phyloP scores from a whole-genome alignment of 1,284 basidiomycete genomes.

The Puccinia brachypodii region DNA sequence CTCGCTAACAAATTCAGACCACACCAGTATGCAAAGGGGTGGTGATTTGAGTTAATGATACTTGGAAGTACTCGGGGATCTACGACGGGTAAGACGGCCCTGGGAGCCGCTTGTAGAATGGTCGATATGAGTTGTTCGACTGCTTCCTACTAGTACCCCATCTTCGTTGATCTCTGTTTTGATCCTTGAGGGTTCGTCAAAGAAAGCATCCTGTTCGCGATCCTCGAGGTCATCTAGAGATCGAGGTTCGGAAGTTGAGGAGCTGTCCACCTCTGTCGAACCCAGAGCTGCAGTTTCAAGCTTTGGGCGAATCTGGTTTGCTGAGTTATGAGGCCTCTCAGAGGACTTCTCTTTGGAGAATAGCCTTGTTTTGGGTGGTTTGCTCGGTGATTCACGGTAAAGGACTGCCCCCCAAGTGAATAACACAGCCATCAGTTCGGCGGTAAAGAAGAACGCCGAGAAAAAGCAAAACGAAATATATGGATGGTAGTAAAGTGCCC shows the following conservation, averaged over 20 bases:
- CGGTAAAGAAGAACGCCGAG: conserved; percentile 37
- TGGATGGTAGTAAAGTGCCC: conserved; percentile 42
- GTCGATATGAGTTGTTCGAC: conserved; percentile 2
- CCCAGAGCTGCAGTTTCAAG: neutral
- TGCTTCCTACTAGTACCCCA: conserved; percentile 16
- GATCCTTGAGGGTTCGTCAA: neutral
- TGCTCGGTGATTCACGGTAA: neutral
- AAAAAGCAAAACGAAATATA: conserved; percentile 41
- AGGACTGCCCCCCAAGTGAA: conserved; percentile 28
- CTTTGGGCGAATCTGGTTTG: neutral
- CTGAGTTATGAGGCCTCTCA: neutral
- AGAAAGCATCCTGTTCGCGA: neutral
- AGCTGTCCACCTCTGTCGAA: conserved; percentile 8
- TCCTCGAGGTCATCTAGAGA: neutral
- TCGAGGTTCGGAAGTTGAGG: conserved; percentile 16
- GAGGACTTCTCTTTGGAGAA: conserved; percentile 4
- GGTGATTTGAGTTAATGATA: neutral
- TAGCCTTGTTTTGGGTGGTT: neutral
- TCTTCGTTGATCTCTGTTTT: conserved; percentile 20
- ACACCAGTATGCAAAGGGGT: neutral
- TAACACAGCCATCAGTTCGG: conserved; percentile 30
- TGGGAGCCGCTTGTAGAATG: neutral
- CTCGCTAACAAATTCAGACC: neutral
- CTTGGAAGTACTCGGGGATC: neutral
- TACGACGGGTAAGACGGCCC: neutral